Base-by-base conservation (phyloP, 208 protist genomes). In the Leptomonas seymouri region DNA sequence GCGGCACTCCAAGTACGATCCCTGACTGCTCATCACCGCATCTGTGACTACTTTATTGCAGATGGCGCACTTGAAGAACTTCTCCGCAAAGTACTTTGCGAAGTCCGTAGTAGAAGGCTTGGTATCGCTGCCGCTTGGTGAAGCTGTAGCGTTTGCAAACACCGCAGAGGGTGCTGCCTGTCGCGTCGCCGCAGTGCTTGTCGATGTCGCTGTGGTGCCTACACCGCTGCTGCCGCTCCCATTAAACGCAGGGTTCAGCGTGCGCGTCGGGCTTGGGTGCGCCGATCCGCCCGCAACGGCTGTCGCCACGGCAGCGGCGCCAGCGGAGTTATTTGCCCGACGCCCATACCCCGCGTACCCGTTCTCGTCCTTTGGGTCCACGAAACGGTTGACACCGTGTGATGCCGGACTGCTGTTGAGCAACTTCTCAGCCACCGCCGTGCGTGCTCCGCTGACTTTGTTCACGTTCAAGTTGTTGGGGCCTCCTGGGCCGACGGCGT, bases 21-120 rank as follows among this genome's bases (percentile, higher is more conserved):
- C 78, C 41, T 76, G 74, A 5, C 79, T 42, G 44, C 89, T 67
- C 61, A 87, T 78, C 54, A 93, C 88, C 12, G 84, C 67, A 66
- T 91, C 81, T 11, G 62, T 63, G 3, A 72, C 72, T 6, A 86
- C 59, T 46, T 86, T 82, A 30, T 58, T 59, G 58, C 88, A 93
- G 30, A 84, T 27, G 15, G 65, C 61, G 67, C 88, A 93, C 11
- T 58, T 53, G 61, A 90, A 82, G 59, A 77, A 81, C 14, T 41
- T 66, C n/a, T 80, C 62, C 16, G 80, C 60, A 55, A 93, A 67
- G 9, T 73, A 48, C 39, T 74, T 51, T 15, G 76, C 39, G 55
- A 82, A 86, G 27, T 63, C 62, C 23, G 25, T 12, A 9, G 73
- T 73, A 16, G 42, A 45, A 4, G 62, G 36, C 28, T 51, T 42